Percentiles rank a stretch among this genome's conserved stretches.
These are phyloP conservation scores for Fusarium keratoplasticum DNA, from an alignment of 2,329 filamentous ascomycete genomes.

Conservation along the genomic window DNA sequence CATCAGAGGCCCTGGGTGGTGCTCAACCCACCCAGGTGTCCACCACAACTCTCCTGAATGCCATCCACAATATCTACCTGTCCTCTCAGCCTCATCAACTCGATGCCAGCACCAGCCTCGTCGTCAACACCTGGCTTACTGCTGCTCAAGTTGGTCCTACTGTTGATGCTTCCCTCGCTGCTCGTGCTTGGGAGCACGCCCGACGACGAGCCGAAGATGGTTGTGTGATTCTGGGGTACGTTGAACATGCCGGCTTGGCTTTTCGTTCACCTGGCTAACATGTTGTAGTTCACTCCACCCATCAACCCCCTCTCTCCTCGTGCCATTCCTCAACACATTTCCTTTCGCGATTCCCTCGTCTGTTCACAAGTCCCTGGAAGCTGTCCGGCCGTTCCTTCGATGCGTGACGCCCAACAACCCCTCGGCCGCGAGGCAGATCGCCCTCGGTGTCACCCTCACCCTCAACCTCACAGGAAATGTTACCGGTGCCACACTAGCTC, in stretches of 20 bases:
- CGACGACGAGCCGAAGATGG: slow-evolving; percentile 94
- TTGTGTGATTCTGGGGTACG: slow-evolving; percentile 88
- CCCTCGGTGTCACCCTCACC: slow-evolving; percentile 83
- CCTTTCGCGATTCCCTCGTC: slow-evolving; percentile 82
- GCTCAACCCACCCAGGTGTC: slow-evolving; percentile 81
- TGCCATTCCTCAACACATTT: slow-evolving; percentile 83
- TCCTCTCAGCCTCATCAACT: slow-evolving; percentile 85
- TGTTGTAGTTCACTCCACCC: slow-evolving; percentile 82
- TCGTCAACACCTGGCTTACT: slow-evolving; percentile 96
- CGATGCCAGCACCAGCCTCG: slow-evolving; percentile 89
- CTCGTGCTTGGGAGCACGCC: slow-evolving; percentile 95
- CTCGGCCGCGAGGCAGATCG: slow-evolving; percentile 82
- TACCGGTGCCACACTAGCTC: slow-evolving; percentile 77
- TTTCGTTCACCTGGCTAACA: slow-evolving; percentile 21
- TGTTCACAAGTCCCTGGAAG: slow-evolving; percentile 82
- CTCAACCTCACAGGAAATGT: slow-evolving; percentile 85
- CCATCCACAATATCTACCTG: slow-evolving; percentile 89
- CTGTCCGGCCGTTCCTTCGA: slow-evolving; percentile 85
- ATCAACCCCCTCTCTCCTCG: slow-evolving; percentile 85
- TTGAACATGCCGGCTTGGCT: slow-evolving; percentile 11
- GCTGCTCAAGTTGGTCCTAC: slow-evolving; percentile 78
- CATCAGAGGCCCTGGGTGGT: slow-evolving; percentile 71
- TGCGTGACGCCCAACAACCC: slow-evolving; percentile 91
- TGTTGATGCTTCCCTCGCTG: slow-evolving; percentile 81
- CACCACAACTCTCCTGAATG: slow-evolving; percentile 91